Evolutionary conservation across 176 grass and related monocot genomes (phyloP).

Genomic region (Alopecurus myosuroides): DNA sequence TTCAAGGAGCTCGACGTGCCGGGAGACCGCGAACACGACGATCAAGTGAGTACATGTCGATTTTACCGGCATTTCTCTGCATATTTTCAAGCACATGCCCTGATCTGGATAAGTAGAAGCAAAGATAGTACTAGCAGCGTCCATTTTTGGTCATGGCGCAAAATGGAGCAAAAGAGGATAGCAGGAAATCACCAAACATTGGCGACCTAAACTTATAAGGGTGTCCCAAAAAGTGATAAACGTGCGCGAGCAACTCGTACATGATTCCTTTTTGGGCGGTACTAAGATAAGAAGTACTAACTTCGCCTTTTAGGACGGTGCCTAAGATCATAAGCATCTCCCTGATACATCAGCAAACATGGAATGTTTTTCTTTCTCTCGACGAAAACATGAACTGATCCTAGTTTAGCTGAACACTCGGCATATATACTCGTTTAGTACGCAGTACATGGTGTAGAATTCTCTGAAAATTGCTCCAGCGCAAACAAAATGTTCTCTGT

Average conservation of each 20-base stretch:
- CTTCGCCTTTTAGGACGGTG: background rate
- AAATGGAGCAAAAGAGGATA: background rate
- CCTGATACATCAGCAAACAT: background rate
- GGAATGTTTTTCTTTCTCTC: background rate
- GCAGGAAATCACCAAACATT: constrained; percentile 15
- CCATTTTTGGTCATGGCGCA: background rate
- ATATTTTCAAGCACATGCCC: background rate
- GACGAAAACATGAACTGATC: background rate
- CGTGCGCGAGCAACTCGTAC: constrained; percentile 17
- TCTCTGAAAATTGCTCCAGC: background rate
- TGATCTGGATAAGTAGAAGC: background rate
- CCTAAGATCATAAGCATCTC: constrained; percentile 5
- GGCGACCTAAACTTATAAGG: background rate
- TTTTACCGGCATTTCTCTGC: background rate
- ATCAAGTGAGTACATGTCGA: constrained; percentile 48
- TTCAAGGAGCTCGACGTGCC: constrained; percentile 57
- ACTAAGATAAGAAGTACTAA: constrained; percentile 32
- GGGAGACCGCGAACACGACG: constrained; percentile 24
- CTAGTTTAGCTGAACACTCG: background rate
- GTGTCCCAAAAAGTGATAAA: background rate
- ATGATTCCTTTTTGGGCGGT: constrained; percentile 1
- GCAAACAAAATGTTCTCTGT: background rate
- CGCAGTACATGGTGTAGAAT: background rate
- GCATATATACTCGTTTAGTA: background rate
- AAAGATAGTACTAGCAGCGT: constrained; percentile 8